Conservation (phyloP, 768 basidiomycete genomes). For the Amanita inopinata region DNA sequence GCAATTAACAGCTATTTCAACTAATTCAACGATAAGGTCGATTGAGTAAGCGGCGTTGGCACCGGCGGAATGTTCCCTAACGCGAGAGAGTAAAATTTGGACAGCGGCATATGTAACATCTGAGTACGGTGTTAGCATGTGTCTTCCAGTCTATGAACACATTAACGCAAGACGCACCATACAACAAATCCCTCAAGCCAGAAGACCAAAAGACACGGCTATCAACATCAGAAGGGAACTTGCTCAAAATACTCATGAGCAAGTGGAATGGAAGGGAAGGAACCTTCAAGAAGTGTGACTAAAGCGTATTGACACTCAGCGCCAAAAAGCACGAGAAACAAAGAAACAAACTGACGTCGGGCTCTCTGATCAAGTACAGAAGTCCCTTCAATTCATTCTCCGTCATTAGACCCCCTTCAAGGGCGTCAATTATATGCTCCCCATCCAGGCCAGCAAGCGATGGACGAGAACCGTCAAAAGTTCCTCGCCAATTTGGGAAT, state of each 20-base stretch:
- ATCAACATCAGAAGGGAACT: constrained; percentile 71
- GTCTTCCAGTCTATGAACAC: neutral
- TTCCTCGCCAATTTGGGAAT: constrained; percentile 75
- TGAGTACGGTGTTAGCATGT: constrained; percentile 12
- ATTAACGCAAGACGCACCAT: constrained; percentile 40
- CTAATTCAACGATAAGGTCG: constrained; percentile 31
- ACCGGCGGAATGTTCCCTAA: constrained; percentile 24
- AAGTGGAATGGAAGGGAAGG: constrained; percentile 74
- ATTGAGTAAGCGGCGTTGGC: constrained; percentile 26
- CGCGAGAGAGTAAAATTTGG: constrained; percentile 46
- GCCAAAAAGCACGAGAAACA: constrained; percentile 10
- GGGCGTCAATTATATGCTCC: constrained; percentile 45
- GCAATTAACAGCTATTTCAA: constrained; percentile 44
- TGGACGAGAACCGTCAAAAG: constrained; percentile 59
- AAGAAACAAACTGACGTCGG: constrained; percentile 44
- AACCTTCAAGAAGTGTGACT: constrained; percentile 85
- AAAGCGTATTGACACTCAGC: constrained; percentile 2
- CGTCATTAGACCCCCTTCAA: constrained; percentile 58
- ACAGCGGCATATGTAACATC: constrained; percentile 43
- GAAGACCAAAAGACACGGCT: constrained; percentile 69
- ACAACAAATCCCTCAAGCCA: constrained; percentile 52
- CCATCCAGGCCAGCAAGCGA: constrained; percentile 55
- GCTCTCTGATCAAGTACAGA: constrained; percentile 61
- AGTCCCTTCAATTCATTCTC: constrained; percentile 59
- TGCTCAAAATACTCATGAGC: constrained; percentile 64